Conservation (phyloP, 768 basidiomycete species). For the Hydnum rufescens region DNA sequence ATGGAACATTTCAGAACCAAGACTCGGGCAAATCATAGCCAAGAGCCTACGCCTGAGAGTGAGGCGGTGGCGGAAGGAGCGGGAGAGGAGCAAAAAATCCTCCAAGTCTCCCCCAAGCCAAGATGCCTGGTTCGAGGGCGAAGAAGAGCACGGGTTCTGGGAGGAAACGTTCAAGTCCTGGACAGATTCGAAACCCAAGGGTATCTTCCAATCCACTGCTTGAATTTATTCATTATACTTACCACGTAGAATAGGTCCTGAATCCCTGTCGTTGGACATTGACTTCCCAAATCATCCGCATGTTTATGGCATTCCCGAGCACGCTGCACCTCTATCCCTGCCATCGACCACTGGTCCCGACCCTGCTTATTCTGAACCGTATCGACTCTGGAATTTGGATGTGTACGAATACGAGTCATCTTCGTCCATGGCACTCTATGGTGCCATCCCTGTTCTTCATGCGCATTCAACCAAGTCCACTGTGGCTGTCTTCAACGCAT, state of each 20-base stretch:
- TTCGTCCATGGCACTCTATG: slow-evolving; percentile 66
- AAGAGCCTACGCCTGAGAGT: slow-evolving; percentile 15
- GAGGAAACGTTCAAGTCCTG: slow-evolving; percentile 74
- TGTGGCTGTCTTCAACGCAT: slow-evolving; percentile 73
- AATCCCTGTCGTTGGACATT: slow-evolving; percentile 82
- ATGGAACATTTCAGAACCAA: slow-evolving; percentile 81
- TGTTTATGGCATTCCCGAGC: slow-evolving; percentile 93
- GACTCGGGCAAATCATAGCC: slow-evolving; percentile 13
- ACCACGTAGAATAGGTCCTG: slow-evolving; percentile 51
- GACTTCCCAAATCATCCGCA: slow-evolving; percentile 80
- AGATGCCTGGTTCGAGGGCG: slow-evolving; percentile 70
- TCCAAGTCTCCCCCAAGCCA: slow-evolving; percentile 16
- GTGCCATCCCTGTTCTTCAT: slow-evolving; percentile 81
- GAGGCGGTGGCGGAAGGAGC: slow-evolving; percentile 15
- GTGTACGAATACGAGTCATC: slow-evolving; percentile 83
- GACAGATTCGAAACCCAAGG: slow-evolving; percentile 92
- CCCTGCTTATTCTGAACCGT: slow-evolving; percentile 69
- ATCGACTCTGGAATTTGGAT: slow-evolving; percentile 85
- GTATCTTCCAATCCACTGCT: slow-evolving; percentile 22
- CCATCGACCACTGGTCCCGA: slow-evolving; percentile 72
- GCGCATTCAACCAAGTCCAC: slow-evolving; percentile 78
- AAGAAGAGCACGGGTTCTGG: slow-evolving; percentile 67
- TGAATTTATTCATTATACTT: not conserved
- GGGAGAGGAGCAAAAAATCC: slow-evolving; percentile 27
- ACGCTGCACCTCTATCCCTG: slow-evolving; percentile 74